Evolutionary conservation across 768 basidiomycete genomes (phyloP), one percentile per base, ranked within the genome.

Genomic region (Infundibulicybe gibba): DNA sequence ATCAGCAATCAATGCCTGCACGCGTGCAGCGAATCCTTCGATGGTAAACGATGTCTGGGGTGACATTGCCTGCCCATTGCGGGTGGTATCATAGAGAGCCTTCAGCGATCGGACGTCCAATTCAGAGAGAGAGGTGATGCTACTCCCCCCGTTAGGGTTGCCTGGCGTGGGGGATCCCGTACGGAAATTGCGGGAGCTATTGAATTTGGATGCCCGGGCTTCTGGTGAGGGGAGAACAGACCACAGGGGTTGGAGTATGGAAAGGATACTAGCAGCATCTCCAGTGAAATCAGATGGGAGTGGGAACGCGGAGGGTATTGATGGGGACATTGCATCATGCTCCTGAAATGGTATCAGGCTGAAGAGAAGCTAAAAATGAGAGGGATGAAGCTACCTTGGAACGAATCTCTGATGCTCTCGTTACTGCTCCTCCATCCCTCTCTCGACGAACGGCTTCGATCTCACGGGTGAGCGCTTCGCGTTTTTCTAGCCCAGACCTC

Each of bases 101-200:
- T 94, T 94, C 60, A 97, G 81, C 5, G 90, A 79, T 9, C 90
- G 86, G 14, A 94, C 83, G 61, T 95, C 90, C 60, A 94, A 74
- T 40, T 94, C 87, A 17, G 87, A 89, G 33, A 92, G 72, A 8
- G 89, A 91, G 2, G 70, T 49, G 38, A 60, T 60, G 40, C 66
- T 47, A 57, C 56, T 43, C 41, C 44, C 37, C 19, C 59, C 57
- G 40, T 63, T 57, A n/a, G 60, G 65, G 50, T 60, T 71, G 40
- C 56, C 66, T 30, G 60, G 67, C 1, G 75, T 74, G 1, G 76
- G 75, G 1, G 76, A 74, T 37, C 70, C 76, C 32, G 71, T 67
- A 49, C 75, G 79, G 66, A 75, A 77, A 43, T 66, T 65, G 46
- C 75, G 74, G 41, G 65, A 71, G 47, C 61, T 58, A 35, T 63